Evolutionary conservation across 768 basidiomycete species (phyloP).

Genomic region (Suillus americanus): DNA sequence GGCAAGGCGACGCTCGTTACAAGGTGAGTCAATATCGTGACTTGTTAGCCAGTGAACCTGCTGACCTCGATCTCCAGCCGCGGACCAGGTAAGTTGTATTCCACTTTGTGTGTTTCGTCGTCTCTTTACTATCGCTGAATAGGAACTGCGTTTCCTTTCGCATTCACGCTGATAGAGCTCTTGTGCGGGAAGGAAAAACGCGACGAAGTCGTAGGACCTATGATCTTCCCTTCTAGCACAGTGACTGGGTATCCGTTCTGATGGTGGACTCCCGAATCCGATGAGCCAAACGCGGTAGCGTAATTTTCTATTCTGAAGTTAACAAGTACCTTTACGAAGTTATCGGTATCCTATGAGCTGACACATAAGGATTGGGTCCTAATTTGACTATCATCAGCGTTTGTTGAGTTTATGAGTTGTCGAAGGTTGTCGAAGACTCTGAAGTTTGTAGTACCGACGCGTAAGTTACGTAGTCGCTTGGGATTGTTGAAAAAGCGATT

Average conservation of each 20-base stretch:
- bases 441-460: not conserved
- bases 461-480: constrained; percentile 19
- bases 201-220: constrained; percentile 59
- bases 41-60: not conserved
- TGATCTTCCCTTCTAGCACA: constrained; percentile 64
- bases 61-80: constrained; percentile 43
- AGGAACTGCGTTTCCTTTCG: constrained; percentile 80
- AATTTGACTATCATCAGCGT: not conserved
- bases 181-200: constrained; percentile 65
- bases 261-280: not conserved
- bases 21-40: constrained; percentile 45
- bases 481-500: constrained; percentile 16
- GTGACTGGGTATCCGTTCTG: constrained; percentile 37
- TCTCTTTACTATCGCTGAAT: not conserved
- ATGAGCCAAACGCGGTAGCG: not conserved
- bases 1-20: constrained; percentile 61
- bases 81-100: constrained; percentile 57
- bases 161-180: constrained; percentile 65
- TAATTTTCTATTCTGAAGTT: not conserved
- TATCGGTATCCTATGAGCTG: not conserved
- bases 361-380: not conserved
- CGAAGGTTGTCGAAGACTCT: not conserved
- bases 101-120: not conserved
- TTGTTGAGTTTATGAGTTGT: not conserved
- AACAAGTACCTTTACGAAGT: not conserved